These are phyloP conservation scores for Skeletonema grethae DNA, from an alignment of 108 stramenopile species.

Conservation along the genomic window DNA sequence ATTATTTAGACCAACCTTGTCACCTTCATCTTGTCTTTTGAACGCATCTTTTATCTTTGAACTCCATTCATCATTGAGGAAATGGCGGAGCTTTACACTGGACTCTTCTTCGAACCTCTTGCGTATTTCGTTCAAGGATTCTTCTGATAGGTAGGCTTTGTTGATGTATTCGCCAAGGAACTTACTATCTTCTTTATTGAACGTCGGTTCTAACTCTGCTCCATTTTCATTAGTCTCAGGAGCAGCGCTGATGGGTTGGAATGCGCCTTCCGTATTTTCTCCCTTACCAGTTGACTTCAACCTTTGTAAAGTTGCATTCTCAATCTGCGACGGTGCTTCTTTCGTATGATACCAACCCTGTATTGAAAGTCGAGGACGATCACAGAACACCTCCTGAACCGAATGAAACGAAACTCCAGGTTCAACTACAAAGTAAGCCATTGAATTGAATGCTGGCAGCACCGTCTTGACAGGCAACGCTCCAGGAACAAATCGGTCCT, in stretches of 20 bases:
- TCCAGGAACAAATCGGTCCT: conserved; percentile 47
- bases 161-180: conserved; percentile 75
- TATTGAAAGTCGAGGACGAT: conserved; percentile 88
- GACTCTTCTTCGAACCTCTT: conserved; percentile 81
- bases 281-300: conserved; percentile 58
- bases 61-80: conserved; percentile 63
- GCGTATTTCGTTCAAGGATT: conserved; percentile 69
- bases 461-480: conserved; percentile 68
- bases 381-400: conserved; percentile 95
- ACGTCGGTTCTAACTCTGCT: conserved; percentile 16
- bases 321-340: conserved; percentile 54
- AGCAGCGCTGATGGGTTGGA: conserved; percentile 20
- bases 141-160: conserved; percentile 57
- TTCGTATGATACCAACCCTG: conserved; percentile 90
- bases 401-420: conserved; percentile 94
- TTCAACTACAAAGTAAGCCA: conserved; percentile 91
- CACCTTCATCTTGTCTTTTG: conserved; percentile 45
- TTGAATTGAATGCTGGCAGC: conserved; percentile 86
- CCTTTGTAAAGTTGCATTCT: conserved; percentile 73
- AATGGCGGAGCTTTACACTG: conserved; percentile 78
- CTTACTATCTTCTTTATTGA: conserved; percentile 56
- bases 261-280: conserved; percentile 47
- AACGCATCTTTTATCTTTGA: conserved; percentile 40
- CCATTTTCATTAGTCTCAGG: neutral
- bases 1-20: conserved; percentile 56